A percentile compares a stretch with the other conserved stretches of the same genome.
Conservation (phyloP, 495 filamentous ascomycete genomes). For the Ramalina intermedia region DNA sequence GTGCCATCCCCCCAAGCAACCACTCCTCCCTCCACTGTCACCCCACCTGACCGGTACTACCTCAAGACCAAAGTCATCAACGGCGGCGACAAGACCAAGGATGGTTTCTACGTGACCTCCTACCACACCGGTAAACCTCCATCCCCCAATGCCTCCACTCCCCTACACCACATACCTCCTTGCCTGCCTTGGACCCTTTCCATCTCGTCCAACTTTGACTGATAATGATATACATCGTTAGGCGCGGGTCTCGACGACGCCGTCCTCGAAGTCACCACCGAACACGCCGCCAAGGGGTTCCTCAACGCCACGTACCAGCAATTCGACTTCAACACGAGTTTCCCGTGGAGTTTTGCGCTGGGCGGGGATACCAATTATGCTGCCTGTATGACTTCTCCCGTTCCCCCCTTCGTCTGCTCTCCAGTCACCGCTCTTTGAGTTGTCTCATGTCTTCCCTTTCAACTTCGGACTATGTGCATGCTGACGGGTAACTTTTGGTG, state of each 20-base stretch:
- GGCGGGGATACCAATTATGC: constrained; percentile 20
- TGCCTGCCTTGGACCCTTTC: background rate
- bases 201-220: background rate
- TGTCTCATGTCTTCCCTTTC: no score
- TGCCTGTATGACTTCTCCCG: background rate
- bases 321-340: constrained; percentile 22
- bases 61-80: constrained; percentile 25
- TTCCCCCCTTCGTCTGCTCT: no score
- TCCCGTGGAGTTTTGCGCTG: constrained; percentile 27
- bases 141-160: no score
- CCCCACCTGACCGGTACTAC: constrained; percentile 21
- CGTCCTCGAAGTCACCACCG: constrained; percentile 20
- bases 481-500: background rate
- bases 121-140: constrained; percentile 28
- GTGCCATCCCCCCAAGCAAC: background rate
- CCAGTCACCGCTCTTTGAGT: no score
- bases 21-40: constrained; percentile 6
- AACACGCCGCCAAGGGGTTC: constrained; percentile 21
- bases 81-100: constrained; percentile 15
- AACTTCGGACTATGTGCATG: background rate
- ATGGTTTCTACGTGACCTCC: constrained; percentile 29
- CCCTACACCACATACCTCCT: background rate
- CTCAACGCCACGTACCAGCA: constrained; percentile 30
- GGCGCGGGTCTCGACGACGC: constrained; percentile 32
- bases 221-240: background rate